Conservation (phyloP, 164 flowering plant genomes). For the Amborella trichopoda region DNA sequence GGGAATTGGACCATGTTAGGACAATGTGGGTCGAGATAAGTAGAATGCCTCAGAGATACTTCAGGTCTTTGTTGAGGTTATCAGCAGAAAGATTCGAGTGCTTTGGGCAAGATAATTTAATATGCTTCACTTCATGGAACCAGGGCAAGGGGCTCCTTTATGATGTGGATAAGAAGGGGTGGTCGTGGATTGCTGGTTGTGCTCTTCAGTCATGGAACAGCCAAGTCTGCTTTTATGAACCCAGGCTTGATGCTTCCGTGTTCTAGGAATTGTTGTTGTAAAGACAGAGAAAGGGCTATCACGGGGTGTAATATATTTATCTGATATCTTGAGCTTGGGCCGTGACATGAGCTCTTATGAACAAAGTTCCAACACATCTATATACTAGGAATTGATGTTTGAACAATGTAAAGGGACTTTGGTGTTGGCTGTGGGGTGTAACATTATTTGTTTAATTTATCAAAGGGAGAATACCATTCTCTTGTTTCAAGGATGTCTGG, state of each 20-base stretch:
- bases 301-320: no score
- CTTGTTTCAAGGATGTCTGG: no score
- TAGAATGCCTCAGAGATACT: slow-evolving; percentile 89
- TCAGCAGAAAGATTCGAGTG: slow-evolving; percentile 97
- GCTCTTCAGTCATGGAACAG: slow-evolving; percentile 84
- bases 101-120: slow-evolving; percentile 85
- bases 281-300: no score
- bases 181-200: slow-evolving; percentile 98
- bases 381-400: no score
- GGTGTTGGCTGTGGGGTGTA: no score
- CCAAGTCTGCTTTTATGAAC: slow-evolving; percentile 91
- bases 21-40: slow-evolving; percentile 72
- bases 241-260: slow-evolving; percentile 78
- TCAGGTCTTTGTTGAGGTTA: slow-evolving; percentile 67
- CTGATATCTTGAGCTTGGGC: no score
- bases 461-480: no score
- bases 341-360: no score
- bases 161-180: slow-evolving; percentile 74
- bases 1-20: slow-evolving; percentile 92
- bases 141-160: slow-evolving; percentile 88
- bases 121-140: slow-evolving; percentile 92
- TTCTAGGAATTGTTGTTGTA: no score
- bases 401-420: no score
- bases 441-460: no score
- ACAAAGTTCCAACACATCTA: no score